Conservation (phyloP, 495 filamentous ascomycete genomes). For the Tuber aestivum region DNA sequence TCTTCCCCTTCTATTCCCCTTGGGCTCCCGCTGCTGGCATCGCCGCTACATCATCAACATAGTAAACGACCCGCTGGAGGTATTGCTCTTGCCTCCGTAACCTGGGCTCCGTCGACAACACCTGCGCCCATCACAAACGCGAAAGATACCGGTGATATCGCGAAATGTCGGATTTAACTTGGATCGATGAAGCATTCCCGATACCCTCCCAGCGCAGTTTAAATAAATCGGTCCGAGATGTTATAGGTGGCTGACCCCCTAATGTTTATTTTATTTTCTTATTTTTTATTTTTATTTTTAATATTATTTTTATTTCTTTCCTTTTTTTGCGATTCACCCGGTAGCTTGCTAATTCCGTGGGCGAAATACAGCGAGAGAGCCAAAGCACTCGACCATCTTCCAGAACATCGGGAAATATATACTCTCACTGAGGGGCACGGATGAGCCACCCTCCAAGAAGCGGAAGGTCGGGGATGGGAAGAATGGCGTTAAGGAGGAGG, state of each 20-base stretch:
- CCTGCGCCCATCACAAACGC: background rate
- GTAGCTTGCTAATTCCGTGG: background rate
- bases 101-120: slow-evolving; percentile 11
- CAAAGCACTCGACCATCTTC: slow-evolving; percentile 33
- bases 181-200: slow-evolving; percentile 40
- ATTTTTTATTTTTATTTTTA: background rate
- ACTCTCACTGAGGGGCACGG: slow-evolving; percentile 17
- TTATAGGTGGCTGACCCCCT: slow-evolving; percentile 27
- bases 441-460: slow-evolving; percentile 27
- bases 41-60: background rate
- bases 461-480: slow-evolving; percentile 31
- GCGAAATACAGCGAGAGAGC: slow-evolving; percentile 29
- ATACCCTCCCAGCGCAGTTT: slow-evolving; percentile 26
- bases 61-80: background rate
- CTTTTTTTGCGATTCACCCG: background rate
- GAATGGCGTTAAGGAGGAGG: slow-evolving; percentile 31
- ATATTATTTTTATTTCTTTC: background rate
- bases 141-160: background rate
- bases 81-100: background rate
- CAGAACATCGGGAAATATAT: slow-evolving; percentile 39
- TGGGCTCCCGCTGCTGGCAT: background rate
- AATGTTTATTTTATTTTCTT: background rate
- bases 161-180: slow-evolving; percentile 25
- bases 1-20: background rate
- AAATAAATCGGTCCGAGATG: slow-evolving; percentile 37